Evolutionary conservation across 116 monocot species (phyloP).

Genomic region (Thalassia testudinum): DNA sequence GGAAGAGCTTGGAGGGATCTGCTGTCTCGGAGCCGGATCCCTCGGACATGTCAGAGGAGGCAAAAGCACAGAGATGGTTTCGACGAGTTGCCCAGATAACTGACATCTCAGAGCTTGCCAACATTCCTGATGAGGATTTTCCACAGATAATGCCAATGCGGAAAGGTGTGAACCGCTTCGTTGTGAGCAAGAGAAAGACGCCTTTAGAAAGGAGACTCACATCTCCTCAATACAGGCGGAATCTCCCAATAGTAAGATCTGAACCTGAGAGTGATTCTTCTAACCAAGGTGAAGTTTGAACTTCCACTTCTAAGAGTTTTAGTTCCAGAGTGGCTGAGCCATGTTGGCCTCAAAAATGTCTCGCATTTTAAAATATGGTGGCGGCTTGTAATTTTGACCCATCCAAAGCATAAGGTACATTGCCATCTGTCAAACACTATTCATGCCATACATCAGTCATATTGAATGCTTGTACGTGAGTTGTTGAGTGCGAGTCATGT

Average conservation of each 20-base stretch:
- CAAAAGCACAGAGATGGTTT: conserved; percentile 96
- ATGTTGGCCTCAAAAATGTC: too few species aligned
- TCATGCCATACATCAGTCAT: too few species aligned
- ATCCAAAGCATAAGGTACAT: too few species aligned
- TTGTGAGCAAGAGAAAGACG: conserved; percentile 96
- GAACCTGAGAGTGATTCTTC: conserved; percentile 42
- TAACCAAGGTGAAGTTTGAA: not conserved
- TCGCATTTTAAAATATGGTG: too few species aligned
- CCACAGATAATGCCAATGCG: conserved; percentile 98
- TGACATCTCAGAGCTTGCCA: conserved; percentile 82
- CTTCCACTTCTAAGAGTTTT: not conserved
- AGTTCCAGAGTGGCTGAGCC: too few species aligned
- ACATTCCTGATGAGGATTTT: conserved; percentile 95
- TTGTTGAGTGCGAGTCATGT: too few species aligned
- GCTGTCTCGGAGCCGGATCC: conserved; percentile 82
- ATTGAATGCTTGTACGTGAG: too few species aligned
- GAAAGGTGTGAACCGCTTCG: conserved; percentile 94
- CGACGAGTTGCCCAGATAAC: conserved; percentile 85
- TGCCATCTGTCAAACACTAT: too few species aligned
- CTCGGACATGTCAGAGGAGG: conserved; percentile 97
- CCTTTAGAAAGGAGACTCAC: conserved; percentile 87
- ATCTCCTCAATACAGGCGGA: conserved; percentile 77
- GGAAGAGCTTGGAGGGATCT: conserved; percentile 92
- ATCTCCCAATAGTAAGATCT: conserved; percentile 59
- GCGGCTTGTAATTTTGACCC: too few species aligned